Conservation (phyloP, 208 protist species). For the Borovskyia barvae region DNA sequence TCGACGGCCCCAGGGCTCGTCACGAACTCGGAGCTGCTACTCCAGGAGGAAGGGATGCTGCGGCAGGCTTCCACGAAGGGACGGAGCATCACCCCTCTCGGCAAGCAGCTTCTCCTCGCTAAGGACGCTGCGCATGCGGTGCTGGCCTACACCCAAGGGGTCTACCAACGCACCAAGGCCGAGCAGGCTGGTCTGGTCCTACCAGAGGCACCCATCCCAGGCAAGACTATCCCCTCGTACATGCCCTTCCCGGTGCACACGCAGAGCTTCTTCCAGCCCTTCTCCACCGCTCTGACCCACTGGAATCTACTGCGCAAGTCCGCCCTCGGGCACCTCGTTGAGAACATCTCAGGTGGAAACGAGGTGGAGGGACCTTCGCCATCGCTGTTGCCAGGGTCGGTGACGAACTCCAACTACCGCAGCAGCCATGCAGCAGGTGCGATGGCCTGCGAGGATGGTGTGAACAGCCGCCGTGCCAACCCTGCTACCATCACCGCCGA, state of each 20-base stretch:
- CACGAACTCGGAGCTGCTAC: neutral
- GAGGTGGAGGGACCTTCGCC: constrained; percentile 18
- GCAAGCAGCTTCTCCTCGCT: constrained; percentile 72
- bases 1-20: constrained; percentile 3
- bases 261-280: constrained; percentile 75
- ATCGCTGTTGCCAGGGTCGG: too few relatives aligned
- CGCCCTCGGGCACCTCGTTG: constrained; percentile 37
- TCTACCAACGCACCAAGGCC: constrained; percentile 56
- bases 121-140: constrained; percentile 53
- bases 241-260: constrained; percentile 62
- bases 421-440: constrained; percentile 1
- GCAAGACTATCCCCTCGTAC: constrained; percentile 64
- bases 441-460: neutral
- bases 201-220: constrained; percentile 42
- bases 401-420: neutral
- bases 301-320: constrained; percentile 89
- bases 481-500: neutral
- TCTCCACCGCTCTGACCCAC: constrained; percentile 56
- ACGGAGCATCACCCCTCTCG: constrained; percentile 72
- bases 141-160: constrained; percentile 61
- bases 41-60: constrained; percentile 33
- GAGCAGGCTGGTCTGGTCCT: constrained; percentile 62
- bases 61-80: constrained; percentile 60
- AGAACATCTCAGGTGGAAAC: constrained; percentile 13
- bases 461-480: neutral